Conservation (phyloP, 495 filamentous ascomycete genomes). For the Terfezia claveryi region DNA sequence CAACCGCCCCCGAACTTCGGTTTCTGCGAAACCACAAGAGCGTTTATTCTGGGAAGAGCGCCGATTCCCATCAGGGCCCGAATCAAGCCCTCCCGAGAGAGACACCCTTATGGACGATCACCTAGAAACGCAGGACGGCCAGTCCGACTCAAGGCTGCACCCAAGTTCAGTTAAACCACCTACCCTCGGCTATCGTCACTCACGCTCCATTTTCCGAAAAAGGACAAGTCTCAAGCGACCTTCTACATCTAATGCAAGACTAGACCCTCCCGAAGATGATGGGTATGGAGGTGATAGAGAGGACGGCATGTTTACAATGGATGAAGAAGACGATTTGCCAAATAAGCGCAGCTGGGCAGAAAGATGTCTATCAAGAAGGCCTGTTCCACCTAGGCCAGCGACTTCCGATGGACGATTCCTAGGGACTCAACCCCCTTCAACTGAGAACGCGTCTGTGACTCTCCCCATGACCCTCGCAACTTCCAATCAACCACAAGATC, state of each 20-base stretch:
- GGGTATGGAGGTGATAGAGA: slow-evolving; percentile 63
- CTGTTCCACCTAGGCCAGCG: slow-evolving; percentile 6
- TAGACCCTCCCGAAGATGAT: slow-evolving; percentile 19
- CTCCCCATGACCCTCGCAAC: slow-evolving; percentile 30
- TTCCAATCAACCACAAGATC: slow-evolving; percentile 62
- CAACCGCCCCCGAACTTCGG: not conserved
- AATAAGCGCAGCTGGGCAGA: slow-evolving; percentile 15
- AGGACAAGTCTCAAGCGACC: not conserved
- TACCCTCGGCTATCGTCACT: not conserved
- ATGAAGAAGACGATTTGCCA: slow-evolving; percentile 21
- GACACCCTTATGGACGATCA: not conserved
- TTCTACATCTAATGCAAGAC: not conserved
- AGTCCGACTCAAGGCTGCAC: not conserved
- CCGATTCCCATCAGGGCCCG: not conserved
- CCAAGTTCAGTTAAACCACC: not conserved
- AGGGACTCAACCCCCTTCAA: not conserved
- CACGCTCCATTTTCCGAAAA: not conserved
- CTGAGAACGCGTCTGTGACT: slow-evolving; percentile 21
- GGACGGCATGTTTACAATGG: slow-evolving; percentile 55
- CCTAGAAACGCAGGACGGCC: not conserved
- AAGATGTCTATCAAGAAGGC: slow-evolving; percentile 12
- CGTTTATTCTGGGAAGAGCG: not conserved
- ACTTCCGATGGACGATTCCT: not conserved
- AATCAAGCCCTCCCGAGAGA: not conserved
- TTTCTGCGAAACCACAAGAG: not conserved